Evolutionary conservation across 768 basidiomycete genomes (phyloP).

Genomic region (Leccinum fibrillosum): DNA sequence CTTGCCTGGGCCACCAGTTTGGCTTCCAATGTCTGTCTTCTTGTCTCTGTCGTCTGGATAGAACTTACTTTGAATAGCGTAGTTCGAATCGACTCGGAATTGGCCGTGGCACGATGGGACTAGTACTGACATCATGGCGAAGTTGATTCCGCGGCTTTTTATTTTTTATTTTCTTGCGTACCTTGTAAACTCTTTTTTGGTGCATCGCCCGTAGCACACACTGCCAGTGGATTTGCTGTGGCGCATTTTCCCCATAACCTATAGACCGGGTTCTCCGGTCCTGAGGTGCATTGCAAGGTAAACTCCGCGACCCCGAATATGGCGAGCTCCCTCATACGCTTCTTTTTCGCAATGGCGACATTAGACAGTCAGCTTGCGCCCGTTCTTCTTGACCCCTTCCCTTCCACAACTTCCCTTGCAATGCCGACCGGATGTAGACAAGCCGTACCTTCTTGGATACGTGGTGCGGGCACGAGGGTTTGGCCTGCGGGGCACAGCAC

Average conservation of each 20-base stretch:
- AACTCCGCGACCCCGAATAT: slow-evolving; percentile 30
- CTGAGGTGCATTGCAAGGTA: slow-evolving; percentile 11
- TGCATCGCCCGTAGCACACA: neutral
- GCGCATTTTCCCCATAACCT: neutral
- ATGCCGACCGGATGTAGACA: slow-evolving; percentile 17
- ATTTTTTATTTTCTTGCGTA: neutral
- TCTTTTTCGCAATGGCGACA: slow-evolving; percentile 26
- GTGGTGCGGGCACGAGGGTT: neutral
- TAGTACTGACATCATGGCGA: neutral
- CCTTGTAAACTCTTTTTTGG: neutral
- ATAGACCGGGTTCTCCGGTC: neutral
- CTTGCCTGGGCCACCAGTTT: neutral
- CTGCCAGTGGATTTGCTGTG: slow-evolving; percentile 1
- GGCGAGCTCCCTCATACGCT: slow-evolving; percentile 23
- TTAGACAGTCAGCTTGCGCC: slow-evolving; percentile 22
- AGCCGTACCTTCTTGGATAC: slow-evolving; percentile 11
- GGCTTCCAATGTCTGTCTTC: neutral
- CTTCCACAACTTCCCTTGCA: no score
- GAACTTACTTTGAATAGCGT: neutral
- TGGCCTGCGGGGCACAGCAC: slow-evolving; percentile 20
- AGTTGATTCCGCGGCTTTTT: neutral
- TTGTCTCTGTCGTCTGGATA: neutral
- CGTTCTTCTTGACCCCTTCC: slow-evolving; percentile 4
- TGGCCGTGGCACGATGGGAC: neutral
- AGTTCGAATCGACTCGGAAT: neutral